Conservation (phyloP, 176 grass and related monocot genomes). For the Eragrostis nindensis region DNA sequence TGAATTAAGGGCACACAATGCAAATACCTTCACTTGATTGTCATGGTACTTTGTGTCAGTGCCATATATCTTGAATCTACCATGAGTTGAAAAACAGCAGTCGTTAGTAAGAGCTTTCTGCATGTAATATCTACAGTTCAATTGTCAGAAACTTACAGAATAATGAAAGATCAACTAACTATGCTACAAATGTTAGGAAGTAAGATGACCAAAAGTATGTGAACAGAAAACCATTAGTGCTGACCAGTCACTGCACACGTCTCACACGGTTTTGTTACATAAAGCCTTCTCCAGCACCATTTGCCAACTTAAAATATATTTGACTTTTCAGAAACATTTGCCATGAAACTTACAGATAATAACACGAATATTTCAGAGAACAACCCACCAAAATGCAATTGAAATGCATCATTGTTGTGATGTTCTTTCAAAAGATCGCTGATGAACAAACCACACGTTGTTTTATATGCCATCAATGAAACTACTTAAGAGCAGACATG, state of each 20-base stretch:
- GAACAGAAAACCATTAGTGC: constrained; percentile 6
- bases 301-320: constrained; percentile 27
- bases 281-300: constrained; percentile 24
- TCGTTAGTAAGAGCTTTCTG: constrained; percentile 23
- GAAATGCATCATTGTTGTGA: neutral
- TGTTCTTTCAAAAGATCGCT: neutral
- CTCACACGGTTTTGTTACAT: constrained; percentile 11
- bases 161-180: neutral
- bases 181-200: neutral
- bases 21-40: constrained; percentile 73
- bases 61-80: constrained; percentile 83
- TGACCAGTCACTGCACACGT: neutral
- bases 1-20: constrained; percentile 1
- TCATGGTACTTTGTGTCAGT: constrained; percentile 89
- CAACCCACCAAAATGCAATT: neutral
- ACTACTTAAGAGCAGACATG: neutral
- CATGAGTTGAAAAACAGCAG: constrained; percentile 21
- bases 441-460: neutral
- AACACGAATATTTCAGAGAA: neutral
- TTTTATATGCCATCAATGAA: neutral
- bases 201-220: neutral
- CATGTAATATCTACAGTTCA: neutral
- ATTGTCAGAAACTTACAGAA: constrained; percentile 62
- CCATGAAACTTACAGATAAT: neutral
- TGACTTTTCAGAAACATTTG: constrained; percentile 4